These are phyloP conservation scores for Lonicera japonica DNA, from an alignment of 129 eudicot species.

Conservation along the genomic window DNA sequence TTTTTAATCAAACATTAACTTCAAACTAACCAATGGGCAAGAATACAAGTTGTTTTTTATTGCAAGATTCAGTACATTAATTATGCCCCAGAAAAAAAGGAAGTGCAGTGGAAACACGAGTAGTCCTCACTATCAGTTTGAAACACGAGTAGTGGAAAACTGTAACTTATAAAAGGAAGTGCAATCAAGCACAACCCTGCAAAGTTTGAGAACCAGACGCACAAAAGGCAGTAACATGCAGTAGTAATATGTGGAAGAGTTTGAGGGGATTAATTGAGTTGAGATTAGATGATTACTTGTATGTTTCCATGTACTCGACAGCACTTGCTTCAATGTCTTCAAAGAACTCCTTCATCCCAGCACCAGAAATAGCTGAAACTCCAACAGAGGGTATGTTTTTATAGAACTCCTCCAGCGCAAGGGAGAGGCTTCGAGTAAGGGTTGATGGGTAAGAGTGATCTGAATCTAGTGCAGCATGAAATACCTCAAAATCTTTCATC, in stretches of 20 bases:
- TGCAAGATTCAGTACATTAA: no score
- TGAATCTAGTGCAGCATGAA: constrained; percentile 82
- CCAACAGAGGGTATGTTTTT: constrained; percentile 79
- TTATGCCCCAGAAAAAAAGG: no score
- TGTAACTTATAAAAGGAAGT: no score
- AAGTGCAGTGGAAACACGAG: no score
- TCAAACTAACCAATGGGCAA: no score
- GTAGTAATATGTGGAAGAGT: constrained; percentile 1
- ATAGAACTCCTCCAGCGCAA: constrained; percentile 80
- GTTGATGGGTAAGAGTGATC: constrained; percentile 77
- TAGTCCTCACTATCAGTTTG: no score
- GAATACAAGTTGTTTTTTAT: no score
- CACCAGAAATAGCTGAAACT: constrained; percentile 90
- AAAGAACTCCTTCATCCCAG: constrained; percentile 84
- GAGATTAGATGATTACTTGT: constrained; percentile 47
- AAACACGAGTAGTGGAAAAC: no score
- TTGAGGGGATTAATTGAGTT: neutral
- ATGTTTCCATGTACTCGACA: constrained; percentile 85
- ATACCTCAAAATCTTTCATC: constrained; percentile 90
- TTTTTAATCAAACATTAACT: no score
- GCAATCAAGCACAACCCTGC: no score
- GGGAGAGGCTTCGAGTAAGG: constrained; percentile 83
- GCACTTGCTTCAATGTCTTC: constrained; percentile 86
- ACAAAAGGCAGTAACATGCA: constrained; percentile 8
- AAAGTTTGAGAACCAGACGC: neutral